Evolutionary conservation across 495 filamentous ascomycete species (phyloP), one percentile per base, ranked within the genome.

Genomic region (Pyrenula massariospora): DNA sequence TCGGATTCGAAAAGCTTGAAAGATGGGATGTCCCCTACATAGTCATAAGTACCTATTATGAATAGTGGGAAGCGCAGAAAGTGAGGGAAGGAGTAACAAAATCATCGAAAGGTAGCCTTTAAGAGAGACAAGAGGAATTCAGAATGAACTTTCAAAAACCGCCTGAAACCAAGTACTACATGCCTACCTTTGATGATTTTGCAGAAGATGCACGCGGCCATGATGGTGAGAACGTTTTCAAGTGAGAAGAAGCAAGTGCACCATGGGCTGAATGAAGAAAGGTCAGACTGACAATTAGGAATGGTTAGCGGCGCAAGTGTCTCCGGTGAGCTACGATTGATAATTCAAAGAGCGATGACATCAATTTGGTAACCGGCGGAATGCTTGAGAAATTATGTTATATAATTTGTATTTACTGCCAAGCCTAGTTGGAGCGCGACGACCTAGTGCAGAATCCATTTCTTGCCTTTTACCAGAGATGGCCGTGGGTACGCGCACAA

Each of bases 1-100:
- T 95, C 89, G 63, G 75, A 88, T 71, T 98, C 93, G 65, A 87
- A 89, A 74, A 97, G 81, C 80, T 95, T 96, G 75, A 96, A 88
- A 63, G 85, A 88, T 52, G 92, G 91, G 73, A 96, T 95, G 48
- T 96, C 91, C 61, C 89, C 90, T 94, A 65, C 58, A 54, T 19
- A 8, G 22, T 25, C 10, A 25, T 19, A 58, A 54, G 57, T 31
- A 54, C 31, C 10, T 55, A 51, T 54, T 54, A 20, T 20, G 21
- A 52, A 10, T 8, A 20, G 10, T 52, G 19, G 19, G 8, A 52
- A 20, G 42, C 19, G 42, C 42, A 11, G 42, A 48, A 48, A 11
- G 42, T 48, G 19, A n/a, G n/a, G n/a, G n/a, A n/a, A n/a, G n/a
- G n/a, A n/a, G n/a, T 22, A 47, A 0, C 31, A 25, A 55, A 31